Evolutionary conservation across 2,329 filamentous ascomycete genomes (phyloP).

Genomic region (Whalleya microplaca): DNA sequence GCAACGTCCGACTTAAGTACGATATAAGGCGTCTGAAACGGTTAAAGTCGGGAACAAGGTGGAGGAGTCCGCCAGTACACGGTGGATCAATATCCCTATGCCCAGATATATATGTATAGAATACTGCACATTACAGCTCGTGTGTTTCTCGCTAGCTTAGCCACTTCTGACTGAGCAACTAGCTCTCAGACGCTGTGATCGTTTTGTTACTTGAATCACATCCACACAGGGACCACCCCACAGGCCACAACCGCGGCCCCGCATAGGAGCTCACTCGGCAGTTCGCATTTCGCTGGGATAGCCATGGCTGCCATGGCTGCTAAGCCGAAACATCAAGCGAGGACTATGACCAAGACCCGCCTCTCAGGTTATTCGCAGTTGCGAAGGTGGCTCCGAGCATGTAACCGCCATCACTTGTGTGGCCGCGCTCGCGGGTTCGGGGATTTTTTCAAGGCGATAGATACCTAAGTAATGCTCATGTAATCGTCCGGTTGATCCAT

Average conservation of each 20-base stretch:
- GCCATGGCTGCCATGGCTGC: background rate
- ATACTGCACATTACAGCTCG: background rate
- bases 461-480: slow-evolving; percentile 23
- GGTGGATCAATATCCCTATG: slow-evolving; percentile 27
- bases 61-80: slow-evolving; percentile 34
- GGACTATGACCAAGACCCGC: too few species aligned
- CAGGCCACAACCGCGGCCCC: slow-evolving; percentile 22
- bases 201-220: background rate
- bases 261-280: slow-evolving; percentile 28
- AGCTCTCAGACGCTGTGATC: background rate
- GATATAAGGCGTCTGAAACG: slow-evolving; percentile 13
- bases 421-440: background rate
- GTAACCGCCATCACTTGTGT: background rate
- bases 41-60: slow-evolving; percentile 27
- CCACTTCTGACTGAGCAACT: slow-evolving; percentile 6
- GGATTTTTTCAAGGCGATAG: background rate
- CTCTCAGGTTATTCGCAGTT: background rate
- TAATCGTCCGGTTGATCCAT: slow-evolving; percentile 15
- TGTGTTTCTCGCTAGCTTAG: background rate
- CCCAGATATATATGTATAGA: background rate
- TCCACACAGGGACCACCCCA: background rate
- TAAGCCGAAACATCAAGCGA: too few species aligned
- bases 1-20: slow-evolving; percentile 8
- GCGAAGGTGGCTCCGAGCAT: background rate
- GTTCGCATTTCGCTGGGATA: slow-evolving; percentile 18